phyloP scores from a whole-genome alignment of 1,284 basidiomycete species.

The Takashimella koratensis region DNA sequence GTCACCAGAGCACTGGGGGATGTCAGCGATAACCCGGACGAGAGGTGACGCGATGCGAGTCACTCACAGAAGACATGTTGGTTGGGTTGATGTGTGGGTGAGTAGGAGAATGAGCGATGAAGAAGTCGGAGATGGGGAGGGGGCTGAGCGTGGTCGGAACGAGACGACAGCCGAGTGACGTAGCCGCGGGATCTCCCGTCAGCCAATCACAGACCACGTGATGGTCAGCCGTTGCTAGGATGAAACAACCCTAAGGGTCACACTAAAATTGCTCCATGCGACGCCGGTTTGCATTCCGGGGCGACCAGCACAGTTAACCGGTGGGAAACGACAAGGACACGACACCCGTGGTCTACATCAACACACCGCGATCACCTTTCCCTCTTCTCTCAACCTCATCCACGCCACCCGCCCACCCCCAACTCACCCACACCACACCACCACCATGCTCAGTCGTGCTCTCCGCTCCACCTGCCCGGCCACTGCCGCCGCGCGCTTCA shows the following conservation, averaged over 20 bases:
- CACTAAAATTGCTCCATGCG: too few species aligned
- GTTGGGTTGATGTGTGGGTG: background rate
- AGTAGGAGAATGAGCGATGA: background rate
- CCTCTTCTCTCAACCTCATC: background rate
- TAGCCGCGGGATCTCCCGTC: too few species aligned
- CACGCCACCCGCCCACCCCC: background rate
- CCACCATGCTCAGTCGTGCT: slow-evolving; percentile 12
- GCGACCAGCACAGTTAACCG: background rate
- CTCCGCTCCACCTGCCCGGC: slow-evolving; percentile 9
- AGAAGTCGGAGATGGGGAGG: too few species aligned
- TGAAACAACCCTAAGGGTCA: too few species aligned
- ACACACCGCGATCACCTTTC: background rate
- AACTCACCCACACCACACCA: background rate
- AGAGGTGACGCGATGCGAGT: background rate
- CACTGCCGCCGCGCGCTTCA: slow-evolving; percentile 14
- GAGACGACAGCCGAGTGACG: too few species aligned
- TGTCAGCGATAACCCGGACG: background rate
- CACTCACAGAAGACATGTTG: slow-evolving; percentile 9
- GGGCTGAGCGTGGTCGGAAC: too few species aligned
- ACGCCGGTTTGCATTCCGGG: too few species aligned
- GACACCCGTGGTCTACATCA: background rate
- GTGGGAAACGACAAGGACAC: background rate
- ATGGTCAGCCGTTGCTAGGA: slow-evolving; percentile 2
- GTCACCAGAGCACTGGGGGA: slow-evolving; percentile 36
- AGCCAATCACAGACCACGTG: background rate